Evolutionary conservation across 108 stramenopile genomes (phyloP), one percentile per base, ranked within the genome.

Genomic region (Nannochloropsis gaditana): DNA sequence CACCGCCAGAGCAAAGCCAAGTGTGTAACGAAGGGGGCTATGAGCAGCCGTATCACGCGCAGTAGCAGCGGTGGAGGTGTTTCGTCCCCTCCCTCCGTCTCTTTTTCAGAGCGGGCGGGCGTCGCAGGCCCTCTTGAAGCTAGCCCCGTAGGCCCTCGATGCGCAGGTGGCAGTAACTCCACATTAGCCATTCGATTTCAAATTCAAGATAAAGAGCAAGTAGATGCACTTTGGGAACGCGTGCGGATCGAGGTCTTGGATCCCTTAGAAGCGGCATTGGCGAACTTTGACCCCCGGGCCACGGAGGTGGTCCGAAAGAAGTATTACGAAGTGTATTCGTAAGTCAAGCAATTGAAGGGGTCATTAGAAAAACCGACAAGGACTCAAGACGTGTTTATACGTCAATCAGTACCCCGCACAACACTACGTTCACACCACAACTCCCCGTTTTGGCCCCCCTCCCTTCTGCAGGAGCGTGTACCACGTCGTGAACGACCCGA

Each of bases 271-370:
- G 59, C 15, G 59, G 59, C 59, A 6, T 8, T 73, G 59, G 59
- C 59, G 15, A 15, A 73, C n/a, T 73, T 73, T 73, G 59, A 73
- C 59, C 59, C 59, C 59, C 15, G n/a, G 59, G 59, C 59, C 59
- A 73, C 6, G 59, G 59, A 73, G 59, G 59, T 73, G 59, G 59
- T 73, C 2, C 59, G 59, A n/a, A 73, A 73, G n/a, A 73, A 73
- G 59, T 73, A 73, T n/a, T 73, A n/a, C 59, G 59, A 73, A n/a
- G n/a, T n/a, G 59, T 73, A 73, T 0, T n/a, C 59, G 59, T 73
- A n/a, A 73, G 59, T 73, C 15, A n/a, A 73, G 59, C 19, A 6
- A 8, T 73, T 0, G 59, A 73, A 73, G 59, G 59, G 59, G 59
- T 73, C 59, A 73, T 73, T 73, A n/a, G n/a, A 4, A 73, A 73